Evolutionary conservation across 768 basidiomycete genomes (phyloP), one percentile per base, ranked within the genome.

Genomic region (Roridomyces roridus): DNA sequence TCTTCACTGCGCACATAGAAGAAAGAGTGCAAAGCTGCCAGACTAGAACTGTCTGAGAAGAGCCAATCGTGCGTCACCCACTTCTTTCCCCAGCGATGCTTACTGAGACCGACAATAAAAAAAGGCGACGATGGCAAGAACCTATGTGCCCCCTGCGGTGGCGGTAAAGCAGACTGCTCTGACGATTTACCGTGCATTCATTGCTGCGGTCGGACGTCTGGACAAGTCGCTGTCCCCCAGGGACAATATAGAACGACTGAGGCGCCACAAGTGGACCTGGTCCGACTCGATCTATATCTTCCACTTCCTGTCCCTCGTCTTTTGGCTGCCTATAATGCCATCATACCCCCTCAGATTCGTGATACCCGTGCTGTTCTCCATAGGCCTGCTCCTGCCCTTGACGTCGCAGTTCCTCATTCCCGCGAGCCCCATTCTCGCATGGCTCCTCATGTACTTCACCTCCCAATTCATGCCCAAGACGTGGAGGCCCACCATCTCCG

Each of bases 361-460:
- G 44, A 92, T 96, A 62, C 94, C 95, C 8, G 34, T 86, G 25
- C 74, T 89, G 18, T 96, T 91, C 75, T 67, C 74, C 51, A 66
- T 82, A 46, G 88, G 85, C 28, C 80, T 98, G 55, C 75, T 94
- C 59, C 68, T 97, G 42, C 96, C 96, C 0, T 77, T 95, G 51
- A 95, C 95, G 0, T 89, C 86, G 26, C 95, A 96, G 70, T 94
- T 97, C 76, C 89, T 97, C 76, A 46, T 93, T 35, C 94, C 94
- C 0, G 96, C 93, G 0, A 89, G 86, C 0, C 95, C 96, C 15
- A 75, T 98, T 40, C 86, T 96, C 64, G 79, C 86, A 10, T 98
- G 91, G 86, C 78, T 98, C 23, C 80, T 98, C 55, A 82, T 86
- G 3, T 98, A 87, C 74, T 98, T 90, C 77, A 85, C 89, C 5